Evolutionary conservation across 2,329 filamentous ascomycete genomes (phyloP).

Genomic region (Beauveria sp.): DNA sequence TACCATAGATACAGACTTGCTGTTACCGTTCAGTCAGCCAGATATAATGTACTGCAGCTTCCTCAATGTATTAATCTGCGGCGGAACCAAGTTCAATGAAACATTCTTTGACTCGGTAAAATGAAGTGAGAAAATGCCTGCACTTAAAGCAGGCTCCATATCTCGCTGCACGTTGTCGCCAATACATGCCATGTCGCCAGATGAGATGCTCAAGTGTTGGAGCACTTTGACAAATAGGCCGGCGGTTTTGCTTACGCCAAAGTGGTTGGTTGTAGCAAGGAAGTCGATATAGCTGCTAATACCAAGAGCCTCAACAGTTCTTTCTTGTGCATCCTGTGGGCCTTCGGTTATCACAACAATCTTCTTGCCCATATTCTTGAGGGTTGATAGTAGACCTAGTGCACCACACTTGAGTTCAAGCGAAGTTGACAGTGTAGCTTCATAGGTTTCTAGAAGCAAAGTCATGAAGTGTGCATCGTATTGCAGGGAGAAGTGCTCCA

Average conservation of each 20-base stretch:
- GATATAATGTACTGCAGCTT: neutral
- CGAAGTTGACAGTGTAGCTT: neutral
- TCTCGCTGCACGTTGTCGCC: neutral
- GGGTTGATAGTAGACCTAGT: slow-evolving; percentile 22
- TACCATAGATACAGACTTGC: neutral
- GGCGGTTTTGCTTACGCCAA: neutral
- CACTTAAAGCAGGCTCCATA: neutral
- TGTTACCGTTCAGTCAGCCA: neutral
- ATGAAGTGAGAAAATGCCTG: neutral
- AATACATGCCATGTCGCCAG: neutral
- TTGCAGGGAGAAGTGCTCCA: slow-evolving; percentile 21
- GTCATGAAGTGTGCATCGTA: slow-evolving; percentile 17
- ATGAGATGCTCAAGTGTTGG: neutral
- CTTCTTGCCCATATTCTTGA: slow-evolving; percentile 30
- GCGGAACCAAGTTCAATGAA: neutral
- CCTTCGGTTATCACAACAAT: slow-evolving; percentile 39
- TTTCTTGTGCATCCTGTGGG: slow-evolving; percentile 38
- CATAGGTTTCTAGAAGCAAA: neutral
- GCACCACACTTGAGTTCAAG: neutral
- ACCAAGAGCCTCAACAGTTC: slow-evolving; percentile 25
- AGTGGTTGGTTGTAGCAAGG: neutral
- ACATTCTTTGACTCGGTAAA: neutral
- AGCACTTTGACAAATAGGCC: neutral
- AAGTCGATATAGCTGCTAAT: neutral
- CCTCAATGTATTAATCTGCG: neutral